Conservation (phyloP, 1,139 yeast species). For the Hansenula lynferdii region DNA sequence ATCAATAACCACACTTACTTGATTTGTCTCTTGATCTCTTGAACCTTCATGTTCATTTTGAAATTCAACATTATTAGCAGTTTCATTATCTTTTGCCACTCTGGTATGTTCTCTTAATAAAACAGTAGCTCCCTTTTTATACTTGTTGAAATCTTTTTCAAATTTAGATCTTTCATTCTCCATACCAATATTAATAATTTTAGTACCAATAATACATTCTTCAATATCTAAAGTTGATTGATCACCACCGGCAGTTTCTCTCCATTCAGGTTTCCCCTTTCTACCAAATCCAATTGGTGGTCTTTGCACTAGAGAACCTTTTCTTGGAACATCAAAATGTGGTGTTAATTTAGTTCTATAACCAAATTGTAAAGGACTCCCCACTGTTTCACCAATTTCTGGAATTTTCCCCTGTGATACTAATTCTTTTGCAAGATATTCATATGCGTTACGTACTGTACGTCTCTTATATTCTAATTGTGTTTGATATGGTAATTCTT, state of each 20-base stretch:
- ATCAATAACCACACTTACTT: constrained; percentile 23
- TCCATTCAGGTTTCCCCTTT: constrained; percentile 72
- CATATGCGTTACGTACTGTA: constrained; percentile 79
- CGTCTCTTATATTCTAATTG: constrained; percentile 70
- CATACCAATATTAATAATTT: constrained; percentile 69
- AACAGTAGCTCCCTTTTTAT: constrained; percentile 83
- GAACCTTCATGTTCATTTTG: constrained; percentile 40
- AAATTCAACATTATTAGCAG: constrained; percentile 25
- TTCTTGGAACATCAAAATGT: constrained; percentile 82
- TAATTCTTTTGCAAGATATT: constrained; percentile 58
- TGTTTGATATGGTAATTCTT: constrained; percentile 63
- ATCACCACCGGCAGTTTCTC: constrained; percentile 46
- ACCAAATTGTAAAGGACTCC: constrained; percentile 70
- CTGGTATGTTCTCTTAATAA: constrained; percentile 75
- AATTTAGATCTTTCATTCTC: constrained; percentile 61
- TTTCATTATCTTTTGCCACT: constrained; percentile 22
- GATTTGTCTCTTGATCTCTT: constrained; percentile 29
- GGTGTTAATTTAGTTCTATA: constrained; percentile 95
- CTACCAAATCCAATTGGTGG: constrained; percentile 90
- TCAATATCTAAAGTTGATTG: constrained; percentile 76
- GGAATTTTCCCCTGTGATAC: constrained; percentile 45
- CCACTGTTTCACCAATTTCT: constrained; percentile 57
- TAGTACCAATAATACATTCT: constrained; percentile 88
- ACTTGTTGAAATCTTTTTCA: constrained; percentile 43
- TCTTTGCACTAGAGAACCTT: constrained; percentile 30